Conservation (phyloP, 805 yeast genomes). For the Pichia nanzhaoensis region DNA sequence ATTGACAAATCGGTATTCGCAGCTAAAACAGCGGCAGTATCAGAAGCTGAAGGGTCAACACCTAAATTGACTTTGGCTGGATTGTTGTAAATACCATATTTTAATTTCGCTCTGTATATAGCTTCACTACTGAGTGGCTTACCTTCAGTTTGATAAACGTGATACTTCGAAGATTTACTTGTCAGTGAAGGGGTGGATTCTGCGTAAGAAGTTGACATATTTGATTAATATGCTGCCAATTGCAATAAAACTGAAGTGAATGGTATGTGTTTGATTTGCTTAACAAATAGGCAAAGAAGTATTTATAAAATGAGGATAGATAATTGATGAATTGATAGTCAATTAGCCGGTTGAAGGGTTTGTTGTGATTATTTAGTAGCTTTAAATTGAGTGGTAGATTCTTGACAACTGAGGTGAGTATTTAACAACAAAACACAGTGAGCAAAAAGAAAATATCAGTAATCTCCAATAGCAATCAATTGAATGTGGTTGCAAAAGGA, state of each 20-base stretch:
- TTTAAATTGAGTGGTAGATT: too few relatives aligned
- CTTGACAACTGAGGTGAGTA: too few relatives aligned
- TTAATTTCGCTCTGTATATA: constrained; percentile 63
- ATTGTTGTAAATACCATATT: constrained; percentile 54
- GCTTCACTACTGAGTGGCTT: constrained; percentile 72
- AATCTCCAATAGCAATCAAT: too few relatives aligned
- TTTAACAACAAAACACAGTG: too few relatives aligned
- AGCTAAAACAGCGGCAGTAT: constrained; percentile 72
- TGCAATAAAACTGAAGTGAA: not conserved
- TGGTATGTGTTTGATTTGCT: too few relatives aligned
- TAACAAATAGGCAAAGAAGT: too few relatives aligned
- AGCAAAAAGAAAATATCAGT: too few relatives aligned
- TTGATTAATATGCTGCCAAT: not conserved
- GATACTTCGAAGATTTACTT: constrained; percentile 26
- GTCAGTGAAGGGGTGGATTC: constrained; percentile 26
- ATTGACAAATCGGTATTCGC: constrained; percentile 58
- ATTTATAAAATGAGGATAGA: too few relatives aligned
- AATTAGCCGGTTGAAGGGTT: too few relatives aligned
- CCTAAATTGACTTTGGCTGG: constrained; percentile 51
- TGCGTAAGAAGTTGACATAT: constrained; percentile 24
- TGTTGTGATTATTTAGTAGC: too few relatives aligned
- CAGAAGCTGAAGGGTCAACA: constrained; percentile 62
- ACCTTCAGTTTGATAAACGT: constrained; percentile 62
- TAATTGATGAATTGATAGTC: too few relatives aligned
- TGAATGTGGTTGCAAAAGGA: too few relatives aligned